Base-by-base conservation (phyloP, 2,329 filamentous ascomycete genomes). In the Paracamarosporium sp. region DNA sequence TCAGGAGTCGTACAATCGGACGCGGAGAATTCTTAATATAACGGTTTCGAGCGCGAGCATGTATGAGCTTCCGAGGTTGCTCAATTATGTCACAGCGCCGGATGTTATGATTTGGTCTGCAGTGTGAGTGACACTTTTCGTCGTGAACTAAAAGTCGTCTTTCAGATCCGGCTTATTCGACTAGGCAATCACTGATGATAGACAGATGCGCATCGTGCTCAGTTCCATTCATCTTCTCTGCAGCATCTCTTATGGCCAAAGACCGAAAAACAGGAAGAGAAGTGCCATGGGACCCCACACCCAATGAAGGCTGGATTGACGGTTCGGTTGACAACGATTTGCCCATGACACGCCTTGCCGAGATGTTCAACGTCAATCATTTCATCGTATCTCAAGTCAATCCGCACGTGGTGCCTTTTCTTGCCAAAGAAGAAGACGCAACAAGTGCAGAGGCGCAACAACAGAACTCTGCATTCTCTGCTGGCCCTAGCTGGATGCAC, bases 331-430 rank as follows among this genome's bases (percentile, higher is more conserved):
- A 97, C 72, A 95, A 95, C 58, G 94, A 98, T 74, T 81, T 98
- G 2, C 94, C 94, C 1, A 96, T 96, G 87, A 92, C 90, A 20
- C 87, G 92, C 1, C 82, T 98, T 15, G 88, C 93, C 0, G 93
- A 97, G 71, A 93, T 97, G 90, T 97, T 97, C 81, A 97, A 97
- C 70, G 93, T 97, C 73, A 97, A 97, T 70, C 94, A 97, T 73
- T 97, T 97, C 72, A 97, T 98, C 65, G 94, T 97, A 17, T 97
- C 93, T 0, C 94, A 98, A 74, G 93, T 97, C 50, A 98, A 98
- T 68, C 94, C 94, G 0, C 94, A 98, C 68, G 91, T 97, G 8
- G 87, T 96, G 0, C 92, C 92, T 0, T 97, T 98, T 68, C 80
- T 97, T 15, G 82, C 86, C 15, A 90, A 88, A 64, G 91, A 96